Percentiles rank a stretch among this genome's conserved stretches.
Conservation (phyloP, 1,139 yeast species). For the Hansenula lynferdii region DNA sequence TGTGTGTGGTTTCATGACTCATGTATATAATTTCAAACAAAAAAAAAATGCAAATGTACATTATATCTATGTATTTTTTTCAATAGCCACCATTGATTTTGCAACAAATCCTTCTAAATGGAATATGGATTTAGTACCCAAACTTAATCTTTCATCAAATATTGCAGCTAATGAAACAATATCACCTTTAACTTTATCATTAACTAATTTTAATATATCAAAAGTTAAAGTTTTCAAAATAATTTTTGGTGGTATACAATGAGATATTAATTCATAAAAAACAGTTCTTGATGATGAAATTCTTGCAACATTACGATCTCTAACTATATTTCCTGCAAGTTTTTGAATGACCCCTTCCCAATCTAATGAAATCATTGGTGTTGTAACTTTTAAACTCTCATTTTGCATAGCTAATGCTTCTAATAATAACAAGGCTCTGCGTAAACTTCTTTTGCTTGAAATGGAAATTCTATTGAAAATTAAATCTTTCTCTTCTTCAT, state of each 20-base stretch:
- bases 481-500: slow-evolving; percentile 31
- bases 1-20: no score
- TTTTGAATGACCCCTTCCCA: slow-evolving; percentile 79
- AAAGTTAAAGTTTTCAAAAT: slow-evolving; percentile 67
- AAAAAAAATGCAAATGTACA: slow-evolving; percentile 5
- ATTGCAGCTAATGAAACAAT: slow-evolving; percentile 66
- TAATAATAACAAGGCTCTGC: slow-evolving; percentile 72
- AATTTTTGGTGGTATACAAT: slow-evolving; percentile 84
- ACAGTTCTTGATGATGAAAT: slow-evolving; percentile 70
- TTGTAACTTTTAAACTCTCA: slow-evolving; percentile 40
- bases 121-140: slow-evolving; percentile 89
- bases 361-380: slow-evolving; percentile 60
- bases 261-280: slow-evolving; percentile 81
- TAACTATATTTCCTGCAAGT: slow-evolving; percentile 55
- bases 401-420: slow-evolving; percentile 83
- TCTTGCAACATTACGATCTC: slow-evolving; percentile 64
- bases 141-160: slow-evolving; percentile 82
- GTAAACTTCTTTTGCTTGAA: slow-evolving; percentile 62
- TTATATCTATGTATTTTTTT: slow-evolving; percentile 6
- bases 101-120: slow-evolving; percentile 96
- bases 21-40: no score
- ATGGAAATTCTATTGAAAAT: slow-evolving; percentile 50
- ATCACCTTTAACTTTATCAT: slow-evolving; percentile 35
- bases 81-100: slow-evolving; percentile 53
- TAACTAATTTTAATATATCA: slow-evolving; percentile 43